Evolutionary conservation across 192 early-diverging fungal genomes (phyloP).

Genomic region (Gaertneriomyces sp.): DNA sequence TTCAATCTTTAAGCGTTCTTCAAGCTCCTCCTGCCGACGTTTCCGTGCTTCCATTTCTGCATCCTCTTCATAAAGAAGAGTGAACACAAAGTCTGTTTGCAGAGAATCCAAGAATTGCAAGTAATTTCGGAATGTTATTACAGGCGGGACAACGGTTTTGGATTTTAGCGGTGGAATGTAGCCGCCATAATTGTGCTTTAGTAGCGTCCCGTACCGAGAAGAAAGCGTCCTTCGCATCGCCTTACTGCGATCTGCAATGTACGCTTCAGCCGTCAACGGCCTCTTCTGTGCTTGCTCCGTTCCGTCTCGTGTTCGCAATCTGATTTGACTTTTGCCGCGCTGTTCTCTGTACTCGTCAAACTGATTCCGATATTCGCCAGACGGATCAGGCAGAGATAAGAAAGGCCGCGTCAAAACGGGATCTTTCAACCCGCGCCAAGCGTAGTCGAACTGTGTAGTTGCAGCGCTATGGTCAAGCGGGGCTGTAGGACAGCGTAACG

Average conservation of each 20-base stretch:
- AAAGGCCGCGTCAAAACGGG: slow-evolving; percentile 4
- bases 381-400: neutral
- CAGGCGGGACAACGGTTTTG: slow-evolving; percentile 5
- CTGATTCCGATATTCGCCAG: neutral
- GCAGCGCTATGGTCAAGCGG: slow-evolving; percentile 37
- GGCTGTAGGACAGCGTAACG: slow-evolving; percentile 40
- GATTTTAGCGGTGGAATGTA: slow-evolving; percentile 47
- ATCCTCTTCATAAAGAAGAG: slow-evolving; percentile 40
- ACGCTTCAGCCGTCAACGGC: slow-evolving; percentile 38
- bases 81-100: slow-evolving; percentile 41
- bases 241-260: slow-evolving; percentile 36
- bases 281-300: neutral
- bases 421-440: slow-evolving; percentile 20
- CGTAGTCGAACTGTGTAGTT: neutral
- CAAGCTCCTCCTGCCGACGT: slow-evolving; percentile 30
- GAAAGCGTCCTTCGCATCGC: slow-evolving; percentile 49
- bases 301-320: slow-evolving; percentile 32
- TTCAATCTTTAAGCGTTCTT: slow-evolving; percentile 21
- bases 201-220: slow-evolving; percentile 38
- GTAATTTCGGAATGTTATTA: slow-evolving; percentile 31
- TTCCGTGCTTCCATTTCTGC: slow-evolving; percentile 29
- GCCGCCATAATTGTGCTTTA: slow-evolving; percentile 57
- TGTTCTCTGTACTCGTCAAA: too few species aligned
- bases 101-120: slow-evolving; percentile 33
- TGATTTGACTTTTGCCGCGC: slow-evolving; percentile 6